phyloP scores from a whole-genome alignment of 805 yeast genomes.

The Saccharomycopsis oosterbeekiorum region DNA sequence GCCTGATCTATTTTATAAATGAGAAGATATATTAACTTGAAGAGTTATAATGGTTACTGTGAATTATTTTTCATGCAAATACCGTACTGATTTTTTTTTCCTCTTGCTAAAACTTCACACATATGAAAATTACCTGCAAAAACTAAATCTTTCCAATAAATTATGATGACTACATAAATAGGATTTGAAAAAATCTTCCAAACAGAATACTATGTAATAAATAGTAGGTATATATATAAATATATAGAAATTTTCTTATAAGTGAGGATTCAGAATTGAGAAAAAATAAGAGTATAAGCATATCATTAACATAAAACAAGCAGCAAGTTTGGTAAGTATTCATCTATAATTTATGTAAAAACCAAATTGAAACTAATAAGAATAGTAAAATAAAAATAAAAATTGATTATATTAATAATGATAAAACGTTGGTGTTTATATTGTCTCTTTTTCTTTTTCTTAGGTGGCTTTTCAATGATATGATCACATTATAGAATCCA shows the following conservation, averaged over 20 bases:
- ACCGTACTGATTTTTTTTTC: neutral
- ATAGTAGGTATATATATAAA: neutral
- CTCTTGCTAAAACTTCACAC: no score
- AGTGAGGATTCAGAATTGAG: neutral
- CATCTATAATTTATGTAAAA: neutral
- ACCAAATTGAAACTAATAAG: neutral
- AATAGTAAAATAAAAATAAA: neutral
- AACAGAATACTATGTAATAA: no score
- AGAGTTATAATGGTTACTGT: neutral
- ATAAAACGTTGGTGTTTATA: neutral
- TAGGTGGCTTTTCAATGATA: neutral
- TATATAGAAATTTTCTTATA: neutral
- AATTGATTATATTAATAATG: neutral
- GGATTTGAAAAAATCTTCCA: no score
- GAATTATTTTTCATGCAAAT: neutral
- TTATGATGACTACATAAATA: neutral
- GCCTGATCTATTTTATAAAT: neutral
- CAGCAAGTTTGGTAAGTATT: neutral
- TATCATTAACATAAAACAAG: neutral
- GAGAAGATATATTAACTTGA: no score
- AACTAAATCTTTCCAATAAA: no score
- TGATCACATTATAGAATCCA: conserved; percentile 72
- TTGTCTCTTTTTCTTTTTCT: no score
- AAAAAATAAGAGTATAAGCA: neutral
- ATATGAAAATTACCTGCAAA: no score